phyloP scores from a whole-genome alignment of 108 stramenopile species.

The Cyclotella atomus region DNA sequence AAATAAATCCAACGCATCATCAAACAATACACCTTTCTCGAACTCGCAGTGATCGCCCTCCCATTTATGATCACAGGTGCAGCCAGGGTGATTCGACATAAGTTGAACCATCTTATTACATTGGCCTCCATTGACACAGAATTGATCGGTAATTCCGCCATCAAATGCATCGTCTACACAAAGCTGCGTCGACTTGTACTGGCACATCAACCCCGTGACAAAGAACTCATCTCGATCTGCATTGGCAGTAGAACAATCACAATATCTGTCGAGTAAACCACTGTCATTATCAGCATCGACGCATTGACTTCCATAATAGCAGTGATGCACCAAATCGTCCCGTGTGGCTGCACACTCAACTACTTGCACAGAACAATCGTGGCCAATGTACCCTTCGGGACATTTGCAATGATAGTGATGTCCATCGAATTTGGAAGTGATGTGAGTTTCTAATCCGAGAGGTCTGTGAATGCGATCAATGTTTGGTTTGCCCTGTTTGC shows the following conservation, averaged over 20 bases:
- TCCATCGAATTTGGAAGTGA: neutral
- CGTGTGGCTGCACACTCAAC: constrained; percentile 19
- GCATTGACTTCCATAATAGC: constrained; percentile 37
- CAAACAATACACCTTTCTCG: constrained; percentile 22
- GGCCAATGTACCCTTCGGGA: constrained; percentile 13
- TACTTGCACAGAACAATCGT: constrained; percentile 25
- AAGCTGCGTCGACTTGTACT: constrained; percentile 22
- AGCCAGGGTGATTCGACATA: constrained; percentile 26
- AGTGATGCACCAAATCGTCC: constrained; percentile 34
- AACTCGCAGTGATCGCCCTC: constrained; percentile 42
- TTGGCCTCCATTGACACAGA: constrained; percentile 36
- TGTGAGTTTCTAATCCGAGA: neutral
- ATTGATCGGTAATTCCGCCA: constrained; percentile 23
- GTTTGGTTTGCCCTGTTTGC: constrained; percentile 6
- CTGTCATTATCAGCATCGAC: constrained; percentile 31
- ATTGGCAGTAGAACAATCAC: constrained; percentile 27
- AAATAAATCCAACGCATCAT: constrained; percentile 43
- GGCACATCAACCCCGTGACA: constrained; percentile 35
- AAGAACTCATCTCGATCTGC: constrained; percentile 8
- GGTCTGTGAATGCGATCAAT: neutral
- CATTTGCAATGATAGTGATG: constrained; percentile 20
- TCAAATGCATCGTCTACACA: constrained; percentile 9
- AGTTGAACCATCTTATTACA: constrained; percentile 24
- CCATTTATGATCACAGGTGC: constrained; percentile 28
- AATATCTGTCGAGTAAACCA: constrained; percentile 39